Percentiles rank a stretch among this genome's conserved stretches.
These are phyloP conservation scores for Wickerhamiella infanticola DNA, from an alignment of 1,139 yeast species.

Conservation along the genomic window DNA sequence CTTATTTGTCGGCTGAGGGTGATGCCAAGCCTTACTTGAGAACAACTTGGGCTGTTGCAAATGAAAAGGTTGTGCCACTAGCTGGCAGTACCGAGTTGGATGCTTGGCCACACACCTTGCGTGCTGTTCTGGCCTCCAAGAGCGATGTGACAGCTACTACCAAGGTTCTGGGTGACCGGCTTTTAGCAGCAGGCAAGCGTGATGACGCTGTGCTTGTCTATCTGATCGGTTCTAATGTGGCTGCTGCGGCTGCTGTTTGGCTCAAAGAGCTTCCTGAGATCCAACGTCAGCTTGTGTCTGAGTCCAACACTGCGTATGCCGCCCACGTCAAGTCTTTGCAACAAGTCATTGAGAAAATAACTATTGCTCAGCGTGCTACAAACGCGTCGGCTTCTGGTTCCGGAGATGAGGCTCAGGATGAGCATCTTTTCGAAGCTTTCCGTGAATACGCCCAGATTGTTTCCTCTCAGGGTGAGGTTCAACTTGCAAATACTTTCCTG, in stretches of 20 bases:
- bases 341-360: conserved; percentile 68
- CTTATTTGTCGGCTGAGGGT: conserved; percentile 49
- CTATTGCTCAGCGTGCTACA: conserved; percentile 20
- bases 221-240: conserved; percentile 68
- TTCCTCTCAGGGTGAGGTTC: conserved; percentile 73
- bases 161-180: conserved; percentile 59
- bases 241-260: conserved; percentile 74
- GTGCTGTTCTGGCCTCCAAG: conserved; percentile 41
- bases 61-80: conserved; percentile 47
- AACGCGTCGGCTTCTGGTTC: conserved; percentile 25
- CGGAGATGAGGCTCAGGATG: conserved; percentile 26
- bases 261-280: conserved; percentile 49
- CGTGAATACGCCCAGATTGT: conserved; percentile 70
- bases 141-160: conserved; percentile 36
- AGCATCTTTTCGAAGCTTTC: conserved; percentile 37
- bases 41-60: conserved; percentile 45
- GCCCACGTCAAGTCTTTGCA: conserved; percentile 76
- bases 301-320: conserved; percentile 42
- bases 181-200: conserved; percentile 35
- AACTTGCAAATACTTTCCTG: conserved; percentile 59
- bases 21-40: conserved; percentile 49
- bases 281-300: conserved; percentile 38
- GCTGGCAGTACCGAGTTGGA: conserved; percentile 61
- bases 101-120: conserved; percentile 77
- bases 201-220: conserved; percentile 65